phyloP scores from a whole-genome alignment of 768 basidiomycete species.

The Boletus sensibilis region DNA sequence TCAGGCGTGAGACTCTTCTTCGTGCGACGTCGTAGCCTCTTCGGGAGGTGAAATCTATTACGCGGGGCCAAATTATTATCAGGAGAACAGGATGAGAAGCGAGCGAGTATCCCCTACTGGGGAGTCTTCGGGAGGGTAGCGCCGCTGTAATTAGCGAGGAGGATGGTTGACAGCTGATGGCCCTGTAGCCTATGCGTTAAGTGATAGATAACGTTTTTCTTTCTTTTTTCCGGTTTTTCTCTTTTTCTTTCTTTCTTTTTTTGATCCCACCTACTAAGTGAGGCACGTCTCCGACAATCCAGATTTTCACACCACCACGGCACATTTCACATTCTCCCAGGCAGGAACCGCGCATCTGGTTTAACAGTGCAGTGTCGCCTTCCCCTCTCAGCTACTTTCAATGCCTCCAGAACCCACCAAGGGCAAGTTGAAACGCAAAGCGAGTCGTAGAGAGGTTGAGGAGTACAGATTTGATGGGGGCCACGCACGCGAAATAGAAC shows the following conservation, averaged over 20 bases:
- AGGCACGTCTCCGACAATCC: constrained; percentile 8
- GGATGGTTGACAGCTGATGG: constrained; percentile 1
- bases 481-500: constrained; percentile 66
- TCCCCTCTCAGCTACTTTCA: constrained; percentile 9
- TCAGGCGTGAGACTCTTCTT: no score
- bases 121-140: neutral
- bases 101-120: neutral
- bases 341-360: constrained; percentile 15
- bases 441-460: constrained; percentile 49
- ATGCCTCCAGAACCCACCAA: constrained; percentile 62
- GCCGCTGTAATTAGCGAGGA: neutral
- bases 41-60: constrained; percentile 4
- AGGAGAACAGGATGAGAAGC: neutral
- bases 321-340: constrained; percentile 27
- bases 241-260: constrained; percentile 3
- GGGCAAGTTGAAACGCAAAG: constrained; percentile 48
- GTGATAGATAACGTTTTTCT: neutral
- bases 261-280: neutral
- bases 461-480: constrained; percentile 50
- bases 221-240: neutral
- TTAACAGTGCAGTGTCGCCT: constrained; percentile 2
- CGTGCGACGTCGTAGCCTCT: no score
- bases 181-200: constrained; percentile 6
- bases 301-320: constrained; percentile 31
- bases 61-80: neutral